phyloP scores from a whole-genome alignment of 306 rosid species.

The Albizia julibrissin region DNA sequence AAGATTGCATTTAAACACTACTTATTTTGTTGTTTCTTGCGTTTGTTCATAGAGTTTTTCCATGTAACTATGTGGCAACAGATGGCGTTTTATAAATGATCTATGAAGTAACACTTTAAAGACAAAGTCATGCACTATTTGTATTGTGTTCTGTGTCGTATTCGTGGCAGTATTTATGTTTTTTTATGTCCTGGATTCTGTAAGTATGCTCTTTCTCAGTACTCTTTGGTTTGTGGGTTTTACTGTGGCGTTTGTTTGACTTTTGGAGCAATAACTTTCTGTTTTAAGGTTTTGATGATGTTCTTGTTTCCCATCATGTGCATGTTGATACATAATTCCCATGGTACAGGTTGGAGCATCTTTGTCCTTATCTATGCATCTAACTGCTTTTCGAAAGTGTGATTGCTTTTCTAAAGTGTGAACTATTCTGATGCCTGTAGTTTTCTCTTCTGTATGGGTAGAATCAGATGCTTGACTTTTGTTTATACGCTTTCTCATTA shows the following conservation, averaged over 20 bases:
- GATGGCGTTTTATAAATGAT: not conserved
- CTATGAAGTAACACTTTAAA: not conserved
- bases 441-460: not conserved
- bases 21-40: not conserved
- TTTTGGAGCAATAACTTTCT: slow-evolving; percentile 21
- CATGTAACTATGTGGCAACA: not conserved
- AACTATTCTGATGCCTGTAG: not conserved
- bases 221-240: not conserved
- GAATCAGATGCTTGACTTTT: slow-evolving; percentile 5
- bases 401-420: not conserved
- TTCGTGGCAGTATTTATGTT: not conserved
- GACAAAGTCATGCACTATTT: not conserved
- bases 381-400: not conserved
- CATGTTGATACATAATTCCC: slow-evolving; percentile 26
- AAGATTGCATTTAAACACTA: not conserved
- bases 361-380: slow-evolving; percentile 2
- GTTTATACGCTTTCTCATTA: not conserved
- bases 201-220: not conserved
- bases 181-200: not conserved
- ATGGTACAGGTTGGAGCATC: not conserved
- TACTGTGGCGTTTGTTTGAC: not conserved
- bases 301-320: slow-evolving; percentile 39
- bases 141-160: not conserved
- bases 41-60: not conserved
- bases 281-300: not conserved